These are phyloP conservation scores for Pezicula neosporulosa DNA, from an alignment of 2,329 filamentous ascomycete genomes.

Conservation along the genomic window DNA sequence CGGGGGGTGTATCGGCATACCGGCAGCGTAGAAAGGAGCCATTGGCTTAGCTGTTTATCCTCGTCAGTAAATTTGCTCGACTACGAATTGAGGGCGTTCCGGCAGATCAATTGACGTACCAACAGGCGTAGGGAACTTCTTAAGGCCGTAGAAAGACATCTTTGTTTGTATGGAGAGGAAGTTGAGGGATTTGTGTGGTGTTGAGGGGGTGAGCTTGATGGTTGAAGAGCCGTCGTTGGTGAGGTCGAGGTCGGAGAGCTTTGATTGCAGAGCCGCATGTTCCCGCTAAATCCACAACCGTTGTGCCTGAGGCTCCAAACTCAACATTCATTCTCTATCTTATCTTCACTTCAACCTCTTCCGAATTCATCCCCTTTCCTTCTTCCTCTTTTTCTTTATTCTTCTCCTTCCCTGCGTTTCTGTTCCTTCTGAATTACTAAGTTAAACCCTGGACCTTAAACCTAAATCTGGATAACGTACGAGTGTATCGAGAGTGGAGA, in stretches of 20 bases:
- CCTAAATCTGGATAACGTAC: too few relatives aligned
- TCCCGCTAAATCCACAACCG: neutral
- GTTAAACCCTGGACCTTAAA: too few relatives aligned
- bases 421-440: too few relatives aligned
- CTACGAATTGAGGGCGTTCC: constrained; percentile 6
- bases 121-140: constrained; percentile 79
- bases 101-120: constrained; percentile 55
- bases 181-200: constrained; percentile 25
- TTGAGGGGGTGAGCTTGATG: constrained; percentile 8
- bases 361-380: too few relatives aligned
- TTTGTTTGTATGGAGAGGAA: constrained; percentile 42
- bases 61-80: constrained; percentile 20
- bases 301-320: neutral
- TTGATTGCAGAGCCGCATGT: constrained; percentile 11
- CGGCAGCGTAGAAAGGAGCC: constrained; percentile 90
- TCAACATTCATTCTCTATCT: too few relatives aligned
- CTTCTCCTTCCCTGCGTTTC: too few relatives aligned
- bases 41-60: constrained; percentile 73
- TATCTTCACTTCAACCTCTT: too few relatives aligned
- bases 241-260: constrained; percentile 9
- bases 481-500: too few relatives aligned
- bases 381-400: too few relatives aligned
- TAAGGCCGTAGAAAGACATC: constrained; percentile 72
- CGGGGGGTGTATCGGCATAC: constrained; percentile 54
- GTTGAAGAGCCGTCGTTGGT: neutral